Conservation (phyloP, 1,139 yeast genomes). For the Suhomyces terraborum region DNA sequence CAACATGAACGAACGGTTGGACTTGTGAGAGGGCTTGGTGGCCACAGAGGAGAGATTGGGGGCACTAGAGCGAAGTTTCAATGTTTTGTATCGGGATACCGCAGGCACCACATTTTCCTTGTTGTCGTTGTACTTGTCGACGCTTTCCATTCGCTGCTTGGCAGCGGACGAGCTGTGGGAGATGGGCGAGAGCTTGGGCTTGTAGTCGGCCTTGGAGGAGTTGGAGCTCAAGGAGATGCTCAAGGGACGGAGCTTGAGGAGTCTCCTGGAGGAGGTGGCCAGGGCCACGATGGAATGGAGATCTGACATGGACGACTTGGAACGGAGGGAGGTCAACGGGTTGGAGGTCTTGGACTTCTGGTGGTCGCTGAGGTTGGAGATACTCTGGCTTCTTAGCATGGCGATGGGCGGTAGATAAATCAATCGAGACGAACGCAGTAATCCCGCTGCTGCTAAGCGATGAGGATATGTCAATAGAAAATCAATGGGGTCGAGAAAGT, state of each 20-base stretch:
- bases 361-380: conserved; percentile 29
- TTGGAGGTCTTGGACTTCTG: conserved; percentile 22
- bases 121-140: conserved; percentile 5
- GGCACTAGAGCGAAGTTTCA: conserved; percentile 28
- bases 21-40: conserved; percentile 9
- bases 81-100: conserved; percentile 12
- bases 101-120: conserved; percentile 12
- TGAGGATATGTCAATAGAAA: neutral
- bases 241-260: conserved; percentile 21
- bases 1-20: conserved; percentile 12
- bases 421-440: neutral
- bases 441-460: neutral
- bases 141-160: conserved; percentile 9
- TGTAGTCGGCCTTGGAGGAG: conserved; percentile 2
- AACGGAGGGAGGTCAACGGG: conserved; percentile 27
- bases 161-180: conserved; percentile 14
- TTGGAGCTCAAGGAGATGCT: conserved; percentile 18
- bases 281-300: conserved; percentile 8
- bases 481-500: too few relatives aligned
- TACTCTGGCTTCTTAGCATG: conserved; percentile 38
- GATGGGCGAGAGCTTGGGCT: conserved; percentile 9
- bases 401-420: conserved; percentile 5
- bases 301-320: conserved; percentile 20
- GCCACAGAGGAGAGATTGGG: conserved; percentile 22
- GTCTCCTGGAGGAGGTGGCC: too few relatives aligned